A percentile compares a stretch with the other conserved stretches of the same genome.
phyloP scores from a whole-genome alignment of 1,284 basidiomycete genomes.

The Malassezia yamatoensis region DNA sequence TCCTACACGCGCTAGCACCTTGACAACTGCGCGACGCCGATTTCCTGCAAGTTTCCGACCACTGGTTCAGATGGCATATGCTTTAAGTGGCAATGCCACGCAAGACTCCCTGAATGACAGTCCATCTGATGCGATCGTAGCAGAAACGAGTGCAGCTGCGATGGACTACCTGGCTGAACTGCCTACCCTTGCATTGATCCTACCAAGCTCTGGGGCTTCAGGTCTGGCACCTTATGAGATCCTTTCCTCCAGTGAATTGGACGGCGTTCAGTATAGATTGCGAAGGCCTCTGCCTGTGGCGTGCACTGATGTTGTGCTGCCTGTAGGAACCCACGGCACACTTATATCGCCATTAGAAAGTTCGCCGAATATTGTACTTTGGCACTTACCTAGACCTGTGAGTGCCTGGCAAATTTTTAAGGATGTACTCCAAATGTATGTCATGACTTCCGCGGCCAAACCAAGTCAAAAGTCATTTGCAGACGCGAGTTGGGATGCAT shows the following conservation, averaged over 20 bases:
- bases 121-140: conserved; percentile 17
- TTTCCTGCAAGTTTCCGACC: conserved; percentile 69
- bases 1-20: conserved; percentile 56
- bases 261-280: conserved; percentile 59
- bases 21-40: conserved; percentile 66
- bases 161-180: conserved; percentile 64
- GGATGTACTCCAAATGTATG: conserved; percentile 61
- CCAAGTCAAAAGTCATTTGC: background rate
- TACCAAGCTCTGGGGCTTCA: conserved; percentile 52
- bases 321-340: conserved; percentile 59
- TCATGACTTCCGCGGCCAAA: conserved; percentile 41
- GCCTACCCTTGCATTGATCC: conserved; percentile 64
- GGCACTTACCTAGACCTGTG: conserved; percentile 63
- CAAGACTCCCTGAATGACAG: background rate
- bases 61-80: conserved; percentile 62
- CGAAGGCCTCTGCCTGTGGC: conserved; percentile 61
- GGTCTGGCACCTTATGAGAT: conserved; percentile 60
- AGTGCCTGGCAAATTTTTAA: conserved; percentile 67
- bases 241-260: conserved; percentile 55
- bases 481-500: conserved; percentile 14
- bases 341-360: conserved; percentile 60
- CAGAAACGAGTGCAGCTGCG: conserved; percentile 56
- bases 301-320: conserved; percentile 59
- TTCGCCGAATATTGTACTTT: conserved; percentile 61
- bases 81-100: conserved; percentile 53